Evolutionary conservation across 2,329 filamentous ascomycete genomes (phyloP), one percentile per base, ranked within the genome.

Genomic region (Hypoxylon sp.): DNA sequence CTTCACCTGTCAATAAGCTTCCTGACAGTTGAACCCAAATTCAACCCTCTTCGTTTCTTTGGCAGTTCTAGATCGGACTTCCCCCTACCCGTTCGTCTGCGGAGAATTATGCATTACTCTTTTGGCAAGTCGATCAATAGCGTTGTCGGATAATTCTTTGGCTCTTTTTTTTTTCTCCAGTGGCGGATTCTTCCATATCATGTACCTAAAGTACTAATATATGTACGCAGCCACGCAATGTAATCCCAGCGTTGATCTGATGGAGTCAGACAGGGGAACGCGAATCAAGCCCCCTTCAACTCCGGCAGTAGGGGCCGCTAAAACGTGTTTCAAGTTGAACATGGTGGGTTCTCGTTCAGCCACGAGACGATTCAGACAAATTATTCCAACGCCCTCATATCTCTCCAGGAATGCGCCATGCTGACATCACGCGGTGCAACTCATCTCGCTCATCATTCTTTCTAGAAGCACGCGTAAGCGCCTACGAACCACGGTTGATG

Each of bases 251-350:
- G 51, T 52, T 55, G 55, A 51, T 59, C 55, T 46, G 32, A 55
- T 47, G 19, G 41, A 32, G 27, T n/a, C 37, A n/a, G 29, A 41
- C 50, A 55, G 51, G 54, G 54, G 37, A 40, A 23, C 30, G 27
- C 46, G 37, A 57, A 37, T 51, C 41, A 37, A 17, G 31, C 7
- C 41, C 41, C 21, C 43, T 29, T 46, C 37, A 25, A 46, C 26
- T 31, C 19, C 42, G 41, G 16, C 15, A 38, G 9, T 40, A 37
- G 17, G 41, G 16, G 26, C 30, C 43, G 42, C 55, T 51, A 59
- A 59, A 58, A 55, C 48, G 54, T 59, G 62, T 64, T 64, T 64
- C 61, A 64, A 55, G 52, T 64, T 61, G 51, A 61, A 61, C 51
- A 59, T 43, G 55, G 46, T 49, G 55, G 56, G 59, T 57, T 55